Evolutionary conservation across 2,329 filamentous ascomycete genomes (phyloP).

Genomic region (Monilinia fructicola): DNA sequence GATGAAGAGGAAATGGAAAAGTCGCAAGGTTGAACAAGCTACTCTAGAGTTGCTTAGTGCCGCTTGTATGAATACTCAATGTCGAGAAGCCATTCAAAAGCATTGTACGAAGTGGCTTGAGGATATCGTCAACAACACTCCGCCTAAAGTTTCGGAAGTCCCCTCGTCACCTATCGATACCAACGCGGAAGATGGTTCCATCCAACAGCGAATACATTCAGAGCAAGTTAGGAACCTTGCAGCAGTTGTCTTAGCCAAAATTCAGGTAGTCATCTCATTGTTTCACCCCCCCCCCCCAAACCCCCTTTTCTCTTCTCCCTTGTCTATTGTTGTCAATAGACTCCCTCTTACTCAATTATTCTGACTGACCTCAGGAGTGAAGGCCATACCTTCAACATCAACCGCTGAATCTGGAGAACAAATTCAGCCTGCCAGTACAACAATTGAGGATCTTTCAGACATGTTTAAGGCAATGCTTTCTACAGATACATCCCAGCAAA

Average conservation of each 20-base stretch:
- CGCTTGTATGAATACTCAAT: constrained; percentile 80
- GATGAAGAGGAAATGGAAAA: constrained; percentile 79
- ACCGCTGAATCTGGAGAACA: constrained; percentile 41
- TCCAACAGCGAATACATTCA: constrained; percentile 50
- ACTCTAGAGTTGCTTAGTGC: constrained; percentile 88
- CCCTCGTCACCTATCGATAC: constrained; percentile 30
- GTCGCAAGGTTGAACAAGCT: constrained; percentile 79
- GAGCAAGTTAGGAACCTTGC: constrained; percentile 63
- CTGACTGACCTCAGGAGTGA: constrained; percentile 41
- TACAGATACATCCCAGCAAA: constrained; percentile 58
- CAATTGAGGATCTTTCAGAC: constrained; percentile 63
- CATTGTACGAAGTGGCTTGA: constrained; percentile 86
- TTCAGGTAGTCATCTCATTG: constrained; percentile 52
- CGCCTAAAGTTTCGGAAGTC: constrained; percentile 49
- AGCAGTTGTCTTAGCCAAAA: constrained; percentile 73
- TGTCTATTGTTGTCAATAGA: constrained; percentile 29
- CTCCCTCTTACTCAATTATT: constrained; percentile 29
- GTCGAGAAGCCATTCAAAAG: constrained; percentile 79
- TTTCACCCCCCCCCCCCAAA: background rate
- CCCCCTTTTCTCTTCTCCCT: too few relatives aligned
- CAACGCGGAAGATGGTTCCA: constrained; percentile 37
- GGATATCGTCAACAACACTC: constrained; percentile 73
- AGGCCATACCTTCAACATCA: constrained; percentile 39
- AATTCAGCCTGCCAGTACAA: constrained; percentile 54
- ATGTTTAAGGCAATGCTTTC: constrained; percentile 68